These are phyloP conservation scores for Sphaceloma murrayae DNA, from an alignment of 2,329 filamentous ascomycete genomes.

Conservation along the genomic window DNA sequence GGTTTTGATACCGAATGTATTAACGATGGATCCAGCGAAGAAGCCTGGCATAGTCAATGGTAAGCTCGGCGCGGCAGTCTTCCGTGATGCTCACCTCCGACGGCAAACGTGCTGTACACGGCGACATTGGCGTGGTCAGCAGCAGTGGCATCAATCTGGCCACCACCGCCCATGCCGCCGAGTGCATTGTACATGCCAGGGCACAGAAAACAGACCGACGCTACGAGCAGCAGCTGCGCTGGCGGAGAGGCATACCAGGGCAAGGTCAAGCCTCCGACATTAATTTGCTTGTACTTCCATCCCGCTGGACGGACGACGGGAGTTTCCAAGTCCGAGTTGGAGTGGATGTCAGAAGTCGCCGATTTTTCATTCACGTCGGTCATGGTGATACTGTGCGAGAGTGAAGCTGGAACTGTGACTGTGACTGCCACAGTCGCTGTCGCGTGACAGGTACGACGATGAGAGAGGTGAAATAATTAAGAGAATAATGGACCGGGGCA, in stretches of 20 bases:
- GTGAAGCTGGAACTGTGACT: no score
- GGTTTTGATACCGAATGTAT: conserved; percentile 59
- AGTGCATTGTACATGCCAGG: conserved; percentile 46
- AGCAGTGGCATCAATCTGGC: conserved; percentile 37
- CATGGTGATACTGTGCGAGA: conserved; percentile 17
- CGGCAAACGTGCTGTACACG: conserved; percentile 62
- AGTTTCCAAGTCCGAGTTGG: conserved; percentile 6
- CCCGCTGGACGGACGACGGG: conserved; percentile 32
- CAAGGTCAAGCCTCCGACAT: conserved; percentile 33
- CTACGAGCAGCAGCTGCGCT: conserved; percentile 40
- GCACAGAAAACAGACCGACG: conserved; percentile 46
- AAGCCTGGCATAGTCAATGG: no score
- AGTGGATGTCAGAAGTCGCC: conserved; percentile 4
- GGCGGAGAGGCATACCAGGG: conserved; percentile 43
- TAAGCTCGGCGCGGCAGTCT: no score
- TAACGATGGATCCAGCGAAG: conserved; percentile 63
- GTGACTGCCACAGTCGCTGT: no score
- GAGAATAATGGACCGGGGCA: no score
- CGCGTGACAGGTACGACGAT: no score
- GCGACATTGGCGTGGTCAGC: conserved; percentile 61
- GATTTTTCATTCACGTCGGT: conserved; percentile 20
- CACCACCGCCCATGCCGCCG: conserved; percentile 43
- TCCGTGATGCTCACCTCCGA: conserved; percentile 40
- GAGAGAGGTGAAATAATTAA: no score
- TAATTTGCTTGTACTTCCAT: conserved; percentile 40